Conservation (phyloP, 768 basidiomycete genomes). For the Suillus alpinus region DNA sequence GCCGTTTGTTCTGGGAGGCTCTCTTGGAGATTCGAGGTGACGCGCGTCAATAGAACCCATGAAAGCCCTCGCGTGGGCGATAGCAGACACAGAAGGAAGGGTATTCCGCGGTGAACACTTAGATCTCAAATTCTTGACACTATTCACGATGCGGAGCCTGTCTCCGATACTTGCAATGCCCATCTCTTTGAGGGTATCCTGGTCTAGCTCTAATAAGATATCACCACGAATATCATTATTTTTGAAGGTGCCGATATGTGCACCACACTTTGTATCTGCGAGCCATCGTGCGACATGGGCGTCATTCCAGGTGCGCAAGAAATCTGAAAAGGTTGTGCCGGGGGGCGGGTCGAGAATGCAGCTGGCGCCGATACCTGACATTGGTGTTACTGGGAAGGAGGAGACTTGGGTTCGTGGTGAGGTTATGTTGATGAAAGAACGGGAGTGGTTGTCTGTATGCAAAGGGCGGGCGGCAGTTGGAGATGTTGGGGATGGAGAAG, state of each 20-base stretch:
- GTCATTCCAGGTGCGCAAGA: constrained; percentile 71
- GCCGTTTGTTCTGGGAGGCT: constrained; percentile 10
- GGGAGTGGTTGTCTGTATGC: constrained; percentile 31
- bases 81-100: background rate
- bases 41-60: constrained; percentile 2
- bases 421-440: constrained; percentile 36
- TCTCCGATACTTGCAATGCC: constrained; percentile 89
- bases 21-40: constrained; percentile 6
- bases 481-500: constrained; percentile 41
- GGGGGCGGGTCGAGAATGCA: constrained; percentile 53
- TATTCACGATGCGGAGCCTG: constrained; percentile 80
- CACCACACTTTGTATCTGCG: constrained; percentile 66
- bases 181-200: constrained; percentile 85
- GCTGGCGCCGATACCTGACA: constrained; percentile 22
- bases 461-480: constrained; percentile 38
- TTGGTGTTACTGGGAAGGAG: constrained; percentile 41
- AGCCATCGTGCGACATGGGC: constrained; percentile 76
- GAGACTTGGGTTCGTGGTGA: constrained; percentile 38
- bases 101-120: constrained; percentile 38
- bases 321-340: constrained; percentile 59
- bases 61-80: constrained; percentile 1
- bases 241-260: constrained; percentile 67
- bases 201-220: constrained; percentile 89
- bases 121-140: constrained; percentile 74
- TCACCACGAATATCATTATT: constrained; percentile 91